Base-by-base conservation (phyloP, 2,329 filamentous ascomycete genomes). In the Ophiostoma australiae region DNA sequence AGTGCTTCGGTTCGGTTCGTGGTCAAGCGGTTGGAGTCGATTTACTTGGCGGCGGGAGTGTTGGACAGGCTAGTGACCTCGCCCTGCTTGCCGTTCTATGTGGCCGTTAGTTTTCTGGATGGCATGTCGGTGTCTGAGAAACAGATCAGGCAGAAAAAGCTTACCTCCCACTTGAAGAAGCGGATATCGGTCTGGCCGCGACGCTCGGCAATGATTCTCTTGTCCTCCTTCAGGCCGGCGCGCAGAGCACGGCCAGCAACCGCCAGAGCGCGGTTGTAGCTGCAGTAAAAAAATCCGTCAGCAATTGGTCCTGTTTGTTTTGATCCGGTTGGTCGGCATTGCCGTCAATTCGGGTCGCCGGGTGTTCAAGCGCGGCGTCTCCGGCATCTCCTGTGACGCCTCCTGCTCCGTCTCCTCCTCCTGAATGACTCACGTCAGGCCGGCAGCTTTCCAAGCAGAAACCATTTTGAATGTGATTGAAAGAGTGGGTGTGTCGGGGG, bases 241-340 rank as follows among this genome's bases (percentile, higher is more conserved):
- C 96, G 95, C 82, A 99, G 92, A 80, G 92, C 91, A 83, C 94
- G 93, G 83, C 94, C 89, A 79, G 95, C 93, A 84, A 99, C 89
- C 80, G 94, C 90, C 81, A 99, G 90, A 90, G 97, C 98, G 86
- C 94, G 95, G 91, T 99, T 99, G 92, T 99, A 99, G 85, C 95
- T 99, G 82, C 6, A 23, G 35, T n/a, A 13, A 58, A 61, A 61
- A 33, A 41, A 58, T 41, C 73, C 55, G 68, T 70, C 31, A 70
- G 69, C 33, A 52, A 37, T 39, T 20, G 61, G 44, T 1, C 35
- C 35, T 15, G 20, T 31, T 31, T 8, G 4, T 69, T 8, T 41
- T 23, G 15, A 33, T 55, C n/a, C 17, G 20, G 35, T 15, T 27
- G 31, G 41, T 67, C 48, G 39, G 39, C 67, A 23, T 35, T 44